Base-by-base conservation (phyloP, 176 grass and related monocot species). In the Panicum miliaceum region DNA sequence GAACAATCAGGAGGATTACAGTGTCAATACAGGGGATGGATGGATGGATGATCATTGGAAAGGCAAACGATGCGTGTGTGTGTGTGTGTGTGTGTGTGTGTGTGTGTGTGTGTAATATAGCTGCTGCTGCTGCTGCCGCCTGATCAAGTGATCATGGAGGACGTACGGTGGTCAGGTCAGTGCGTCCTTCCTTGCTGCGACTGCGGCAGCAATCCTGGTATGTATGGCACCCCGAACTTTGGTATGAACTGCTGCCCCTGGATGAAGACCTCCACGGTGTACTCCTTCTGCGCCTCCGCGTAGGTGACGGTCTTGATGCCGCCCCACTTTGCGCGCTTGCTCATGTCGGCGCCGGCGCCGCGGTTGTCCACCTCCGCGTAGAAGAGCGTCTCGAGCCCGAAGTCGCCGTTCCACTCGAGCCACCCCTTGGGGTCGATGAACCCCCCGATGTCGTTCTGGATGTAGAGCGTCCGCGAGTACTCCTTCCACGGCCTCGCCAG, bases 401-500 rank as follows among this genome's bases (percentile, higher is more conserved):
- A 90, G 78, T 86, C n/a, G 41, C 96, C 96, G 6, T 13, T 20
- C 96, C 96, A 95, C n/a, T 94, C 93, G 22, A 94, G 85, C 96
- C 93, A 98, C 0, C 96, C 96, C 38, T 81, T 69, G 16, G 91
- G 85, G 70, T 89, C 71, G 89, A 98, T 89, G 59, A 98, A 71
- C 1, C 89, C 96, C 0, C 90, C 96, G 4, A 98, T 79, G 58
- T 93, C 85, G 82, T 90, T 92, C 76, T 98, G 93, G 79, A 98
- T 69, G 82, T 72, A 84, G 22, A 98, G 54, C 22, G 96, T 95
- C 26, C 96, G 47, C 7, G 96, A 98, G 85, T 85, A 98, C 37
- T 90, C 85, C 89, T 92, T 98, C 96, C 96, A 98, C 0, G 96
- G 96, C 8, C 96, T 68, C 2, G 93, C 93, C 8, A 98, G 91